Evolutionary conservation across 2,329 filamentous ascomycete species (phyloP).

Genomic region (Simplicillium sp.): DNA sequence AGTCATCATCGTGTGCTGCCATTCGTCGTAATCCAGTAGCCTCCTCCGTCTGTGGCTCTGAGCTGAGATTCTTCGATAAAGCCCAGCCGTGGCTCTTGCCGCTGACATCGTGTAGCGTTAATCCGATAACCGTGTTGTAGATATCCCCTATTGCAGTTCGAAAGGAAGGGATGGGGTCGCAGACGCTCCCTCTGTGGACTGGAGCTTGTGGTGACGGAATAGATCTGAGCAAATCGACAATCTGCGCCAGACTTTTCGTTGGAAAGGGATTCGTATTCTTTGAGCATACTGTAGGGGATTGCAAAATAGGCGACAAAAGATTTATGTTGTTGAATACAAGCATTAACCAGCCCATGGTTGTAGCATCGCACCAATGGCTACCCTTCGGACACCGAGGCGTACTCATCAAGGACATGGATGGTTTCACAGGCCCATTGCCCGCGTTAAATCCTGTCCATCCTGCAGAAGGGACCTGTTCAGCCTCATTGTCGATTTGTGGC

Average conservation of each 20-base stretch:
- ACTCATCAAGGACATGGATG: conserved; percentile 22
- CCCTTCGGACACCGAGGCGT: conserved; percentile 38
- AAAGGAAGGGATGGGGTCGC: conserved; percentile 39
- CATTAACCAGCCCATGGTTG: conserved; percentile 45
- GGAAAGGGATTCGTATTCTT: neutral
- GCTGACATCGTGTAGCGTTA: conserved; percentile 39
- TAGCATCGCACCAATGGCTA: conserved; percentile 40
- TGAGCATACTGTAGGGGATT: conserved; percentile 12
- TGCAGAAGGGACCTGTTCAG: conserved; percentile 10
- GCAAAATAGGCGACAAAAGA: conserved; percentile 30
- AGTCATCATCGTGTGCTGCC: conserved; percentile 19
- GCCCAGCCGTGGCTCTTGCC: conserved; percentile 40
- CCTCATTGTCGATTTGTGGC: conserved; percentile 9
- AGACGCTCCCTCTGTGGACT: conserved; percentile 31
- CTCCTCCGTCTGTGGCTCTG: conserved; percentile 24
- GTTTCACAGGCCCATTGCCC: conserved; percentile 6
- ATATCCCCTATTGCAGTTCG: conserved; percentile 38
- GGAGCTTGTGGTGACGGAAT: conserved; percentile 34
- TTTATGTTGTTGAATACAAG: conserved; percentile 38
- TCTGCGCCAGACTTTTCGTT: neutral
- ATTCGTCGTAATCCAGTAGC: conserved; percentile 19
- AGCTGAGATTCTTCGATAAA: conserved; percentile 27
- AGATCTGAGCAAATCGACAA: neutral
- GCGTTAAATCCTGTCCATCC: conserved; percentile 12
- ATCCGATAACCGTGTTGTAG: conserved; percentile 37